phyloP scores from a whole-genome alignment of 129 eudicot species.

The Cynara cardunculus region DNA sequence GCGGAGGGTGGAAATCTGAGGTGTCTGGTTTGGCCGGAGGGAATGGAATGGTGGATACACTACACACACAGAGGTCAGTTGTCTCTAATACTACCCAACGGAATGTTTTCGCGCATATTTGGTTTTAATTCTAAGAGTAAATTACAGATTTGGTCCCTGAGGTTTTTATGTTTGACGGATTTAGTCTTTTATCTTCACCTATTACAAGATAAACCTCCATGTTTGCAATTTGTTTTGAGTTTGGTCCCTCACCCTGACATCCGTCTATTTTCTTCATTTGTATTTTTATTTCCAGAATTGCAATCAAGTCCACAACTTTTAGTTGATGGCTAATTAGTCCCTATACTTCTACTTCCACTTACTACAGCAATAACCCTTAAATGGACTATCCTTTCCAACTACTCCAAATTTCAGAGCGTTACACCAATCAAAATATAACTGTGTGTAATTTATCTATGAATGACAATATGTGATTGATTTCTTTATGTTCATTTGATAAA shows the following conservation, averaged over 20 bases:
- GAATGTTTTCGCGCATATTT: slow-evolving; percentile 6
- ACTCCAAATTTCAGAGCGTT: no score
- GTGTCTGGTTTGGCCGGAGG: neutral
- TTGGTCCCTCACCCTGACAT: neutral
- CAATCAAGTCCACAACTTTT: no score
- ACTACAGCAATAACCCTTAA: no score
- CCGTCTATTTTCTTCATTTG: neutral
- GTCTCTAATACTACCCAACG: neutral
- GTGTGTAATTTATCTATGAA: no score
- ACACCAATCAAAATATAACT: no score
- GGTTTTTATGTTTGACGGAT: neutral
- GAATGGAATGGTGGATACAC: neutral
- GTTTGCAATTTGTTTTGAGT: neutral
- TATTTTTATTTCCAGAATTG: no score
- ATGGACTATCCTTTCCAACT: no score
- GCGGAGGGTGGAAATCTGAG: slow-evolving; percentile 6
- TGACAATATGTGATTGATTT: no score
- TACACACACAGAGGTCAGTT: neutral
- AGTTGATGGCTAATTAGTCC: no score
- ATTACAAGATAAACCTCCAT: neutral
- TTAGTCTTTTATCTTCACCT: neutral
- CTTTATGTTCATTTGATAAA: no score
- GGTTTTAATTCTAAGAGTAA: neutral
- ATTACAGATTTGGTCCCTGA: neutral
- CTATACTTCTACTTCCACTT: no score